Base-by-base conservation (phyloP, 345 rosid species). In the Punica granatum region DNA sequence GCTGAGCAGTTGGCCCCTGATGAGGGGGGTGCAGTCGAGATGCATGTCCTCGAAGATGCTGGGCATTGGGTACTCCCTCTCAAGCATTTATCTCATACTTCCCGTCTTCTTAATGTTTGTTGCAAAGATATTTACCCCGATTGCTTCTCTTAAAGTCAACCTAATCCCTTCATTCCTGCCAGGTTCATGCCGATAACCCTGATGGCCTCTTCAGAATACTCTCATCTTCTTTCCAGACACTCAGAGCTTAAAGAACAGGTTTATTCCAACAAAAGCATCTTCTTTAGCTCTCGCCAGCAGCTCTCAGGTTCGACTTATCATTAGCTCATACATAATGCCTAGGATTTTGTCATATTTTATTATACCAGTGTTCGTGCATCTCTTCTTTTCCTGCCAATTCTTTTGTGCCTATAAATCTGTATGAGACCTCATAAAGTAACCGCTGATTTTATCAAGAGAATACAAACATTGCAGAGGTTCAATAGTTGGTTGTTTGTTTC, bases 21-120 rank as follows among this genome's bases (percentile, higher is more conserved):
- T 25, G 91, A 88, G 69, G 98, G 97, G 10, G 92, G 92, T 16
- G 96, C 96, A 51, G 94, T 87, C 43, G 90, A 90, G 76, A 90
- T 93, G 96, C 97, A 93, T 73, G 98, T 90, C 74, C 90, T 93
- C 33, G 98, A 90, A 83, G 97, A 90, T 62, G 98, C 96, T 7
- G 97, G 98, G 15, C 96, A 93, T 68, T 93, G 96, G 98, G 97
- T 93, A 86, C 61, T 56, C 19, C 11, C 34, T 28, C 34, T 56
- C 2, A 3, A 26, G 33, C 61, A 56, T 30, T 28, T 30, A 18
- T 56, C 34, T 70, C 65, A 76, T 69, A 13, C 51, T 30, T 7
- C 32, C 65, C 58, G n/a, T 1, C 42, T 54, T 18, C 8, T 33
- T 12, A 28, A 30, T 30, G 25, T 43, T 4, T 21, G 16, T 49